Base-by-base conservation (phyloP, 2,329 filamentous ascomycete species). In the Calonectria hongkongensis region DNA sequence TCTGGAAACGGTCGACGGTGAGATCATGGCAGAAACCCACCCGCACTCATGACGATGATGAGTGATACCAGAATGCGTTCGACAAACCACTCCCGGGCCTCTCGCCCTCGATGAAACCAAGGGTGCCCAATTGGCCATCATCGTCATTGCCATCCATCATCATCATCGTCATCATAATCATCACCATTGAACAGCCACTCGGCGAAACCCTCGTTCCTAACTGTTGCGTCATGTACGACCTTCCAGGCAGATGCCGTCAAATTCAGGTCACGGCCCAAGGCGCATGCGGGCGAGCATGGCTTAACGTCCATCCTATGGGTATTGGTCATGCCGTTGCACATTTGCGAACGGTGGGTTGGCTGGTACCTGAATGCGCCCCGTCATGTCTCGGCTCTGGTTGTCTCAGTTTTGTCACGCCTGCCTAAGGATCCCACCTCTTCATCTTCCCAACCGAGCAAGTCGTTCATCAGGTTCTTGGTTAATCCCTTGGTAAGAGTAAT, bases 341-440 rank as follows among this genome's bases (percentile, higher is more conserved):
- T 43, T 63, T 21, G 12, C 28, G 62, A 56, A 51, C 33, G 48
- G 50, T 30, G 64, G 69, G 51, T 60, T 58, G 28, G 45, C 62
- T 30, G 33, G 43, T 68, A 58, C 72, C 66, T 76, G 68, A 30
- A 70, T 70, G 68, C 43, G 33, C 60, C 68, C 68, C 68, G 41
- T 67, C 66, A 33, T 66, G 51, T 56, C 51, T 65, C 43, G 30
- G 48, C 50, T 71, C 27, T 63, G 48, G 48, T 33, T 66, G 15
- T 51, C n/a, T 65, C 45, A 41, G 41, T 73, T 72, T 68, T 68
- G 67, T 67, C 70, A 63, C 74, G 74, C 73, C 73, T 79, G 67
- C 65, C 68, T 62, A 66, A 47, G 47, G 47, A 75, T 79, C 73
- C 71, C 54, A 60, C 54, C 75, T 75, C 75, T 47, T 74, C 13